Evolutionary conservation across 2,329 filamentous ascomycete species (phyloP), one percentile per base, ranked within the genome.

Genomic region (Fusarium mangiferae): DNA sequence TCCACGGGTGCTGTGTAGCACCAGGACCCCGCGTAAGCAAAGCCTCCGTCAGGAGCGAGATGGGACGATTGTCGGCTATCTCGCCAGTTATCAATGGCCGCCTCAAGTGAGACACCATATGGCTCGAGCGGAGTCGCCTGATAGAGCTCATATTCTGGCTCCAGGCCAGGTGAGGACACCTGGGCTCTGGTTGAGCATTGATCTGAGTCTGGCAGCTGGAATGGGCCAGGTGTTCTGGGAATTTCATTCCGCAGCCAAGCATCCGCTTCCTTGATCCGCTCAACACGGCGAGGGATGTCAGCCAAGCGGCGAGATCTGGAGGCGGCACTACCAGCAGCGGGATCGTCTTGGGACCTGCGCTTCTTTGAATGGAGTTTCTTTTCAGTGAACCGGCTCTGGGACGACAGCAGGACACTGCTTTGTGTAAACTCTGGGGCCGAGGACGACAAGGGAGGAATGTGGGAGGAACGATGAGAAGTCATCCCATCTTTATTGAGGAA

Each of bases 21-120:
- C 76, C 76, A 78, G 2, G 76, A 76, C 11, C 76, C 76, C 13
- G 71, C 46, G 42, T 77, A 56, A 9, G 61, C 54, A 33, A 74
- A 64, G n/a, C 58, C 28, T 49, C 41, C 49, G n/a, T 65, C 54
- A 36, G 28, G 45, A 24, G 39, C 6, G 35, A 28, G 26, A n/a
- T 45, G 28, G 20, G 62, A 61, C 3, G 46, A 9, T 36, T 62
- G 56, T 7, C n/a, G n/a, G n/a, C 48, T 26, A 35, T 17, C 30
- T 10, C 17, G 39, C 15, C 28, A 35, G 24, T 38, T 24, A 28
- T 45, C 58, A 52, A 70, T 18, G 6, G 30, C 41, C 20, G n/a
- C 64, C 52, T 55, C 59, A 39, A 49, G 67, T 18, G 70, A 62
- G n/a, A 59, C 28, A 28, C 49, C 48, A 39, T n/a, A 22, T 13